Conservation (phyloP, 768 basidiomycete species). For the Leccinellum rugosiceps region DNA sequence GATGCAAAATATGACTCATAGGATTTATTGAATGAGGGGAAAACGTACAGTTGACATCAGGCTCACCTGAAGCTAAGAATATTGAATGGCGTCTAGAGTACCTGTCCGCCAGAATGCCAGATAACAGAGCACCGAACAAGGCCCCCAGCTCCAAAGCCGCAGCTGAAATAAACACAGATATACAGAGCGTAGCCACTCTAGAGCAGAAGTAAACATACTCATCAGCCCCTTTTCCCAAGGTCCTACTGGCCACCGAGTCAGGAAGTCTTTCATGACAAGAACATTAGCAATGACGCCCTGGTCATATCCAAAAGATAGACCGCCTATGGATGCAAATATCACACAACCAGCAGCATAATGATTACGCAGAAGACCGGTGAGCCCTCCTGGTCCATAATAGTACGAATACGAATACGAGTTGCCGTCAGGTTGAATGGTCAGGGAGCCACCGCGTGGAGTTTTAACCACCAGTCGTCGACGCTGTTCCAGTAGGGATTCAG, state of each 20-base stretch:
- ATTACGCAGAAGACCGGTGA: conserved; percentile 62
- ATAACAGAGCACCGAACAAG: conserved; percentile 65
- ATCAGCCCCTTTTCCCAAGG: conserved; percentile 73
- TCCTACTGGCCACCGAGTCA: conserved; percentile 63
- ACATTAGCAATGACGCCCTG: conserved; percentile 87
- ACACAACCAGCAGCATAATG: conserved; percentile 65
- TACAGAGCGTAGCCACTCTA: not conserved
- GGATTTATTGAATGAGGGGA: not conserved
- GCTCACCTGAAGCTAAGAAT: conserved; percentile 61
- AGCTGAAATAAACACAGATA: conserved; percentile 39
- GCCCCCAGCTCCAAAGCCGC: conserved; percentile 77
- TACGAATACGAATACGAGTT: conserved; percentile 59
- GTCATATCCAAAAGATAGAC: conserved; percentile 78
- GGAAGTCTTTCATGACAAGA: conserved; percentile 77
- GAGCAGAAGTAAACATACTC: conserved; percentile 46
- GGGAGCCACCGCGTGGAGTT: conserved; percentile 27
- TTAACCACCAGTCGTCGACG: conserved; percentile 17
- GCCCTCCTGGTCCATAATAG: conserved; percentile 68
- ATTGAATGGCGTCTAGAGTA: conserved; percentile 69
- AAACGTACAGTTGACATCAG: not conserved
- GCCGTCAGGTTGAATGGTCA: conserved; percentile 20
- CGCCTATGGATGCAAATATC: conserved; percentile 73
- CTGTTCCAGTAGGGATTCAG: conserved; percentile 17
- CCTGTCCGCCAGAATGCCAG: conserved; percentile 66
- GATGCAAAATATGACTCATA: conserved; percentile 61